Percentiles rank a stretch among this genome's conserved stretches.
phyloP scores from a whole-genome alignment of 1,139 yeast genomes.

The Blastobotrys petasosporus region DNA sequence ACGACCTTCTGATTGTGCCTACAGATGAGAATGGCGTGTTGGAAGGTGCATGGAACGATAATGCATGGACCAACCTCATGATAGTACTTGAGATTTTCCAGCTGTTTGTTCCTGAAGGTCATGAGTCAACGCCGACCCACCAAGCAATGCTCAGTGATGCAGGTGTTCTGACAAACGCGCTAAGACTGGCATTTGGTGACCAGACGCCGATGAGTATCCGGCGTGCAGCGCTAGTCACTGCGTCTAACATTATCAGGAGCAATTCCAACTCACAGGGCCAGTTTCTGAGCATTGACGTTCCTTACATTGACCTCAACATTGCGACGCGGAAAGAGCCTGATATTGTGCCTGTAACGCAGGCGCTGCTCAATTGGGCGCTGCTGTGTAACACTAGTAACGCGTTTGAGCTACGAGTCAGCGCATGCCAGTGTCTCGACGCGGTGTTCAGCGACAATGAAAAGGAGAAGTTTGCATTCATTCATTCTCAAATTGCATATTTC shows the following conservation, averaged over 20 bases:
- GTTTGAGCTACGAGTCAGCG: conserved; percentile 73
- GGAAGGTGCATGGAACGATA: conserved; percentile 17
- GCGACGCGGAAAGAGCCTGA: conserved; percentile 37
- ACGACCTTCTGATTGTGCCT: conserved; percentile 58
- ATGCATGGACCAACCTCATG: conserved; percentile 42
- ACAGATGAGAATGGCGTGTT: conserved; percentile 32
- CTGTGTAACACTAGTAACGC: conserved; percentile 73
- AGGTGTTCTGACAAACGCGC: conserved; percentile 58
- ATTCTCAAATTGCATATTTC: conserved; percentile 55
- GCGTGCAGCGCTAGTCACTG: conserved; percentile 60
- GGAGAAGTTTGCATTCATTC: conserved; percentile 54
- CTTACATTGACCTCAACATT: conserved; percentile 78
- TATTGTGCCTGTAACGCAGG: conserved; percentile 61
- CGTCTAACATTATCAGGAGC: conserved; percentile 68
- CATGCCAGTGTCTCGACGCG: conserved; percentile 60
- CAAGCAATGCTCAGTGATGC: conserved; percentile 59
- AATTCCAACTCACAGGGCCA: conserved; percentile 59
- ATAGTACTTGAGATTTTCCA: conserved; percentile 68
- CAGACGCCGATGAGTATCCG: conserved; percentile 58
- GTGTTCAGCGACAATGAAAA: conserved; percentile 60
- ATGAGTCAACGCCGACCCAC: conserved; percentile 54
- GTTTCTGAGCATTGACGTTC: conserved; percentile 81
- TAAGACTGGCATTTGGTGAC: conserved; percentile 62
- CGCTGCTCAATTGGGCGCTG: conserved; percentile 77
- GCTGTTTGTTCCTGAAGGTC: conserved; percentile 68